Conservation (phyloP, 805 yeast species). For the Saturnispora zaruensis region DNA sequence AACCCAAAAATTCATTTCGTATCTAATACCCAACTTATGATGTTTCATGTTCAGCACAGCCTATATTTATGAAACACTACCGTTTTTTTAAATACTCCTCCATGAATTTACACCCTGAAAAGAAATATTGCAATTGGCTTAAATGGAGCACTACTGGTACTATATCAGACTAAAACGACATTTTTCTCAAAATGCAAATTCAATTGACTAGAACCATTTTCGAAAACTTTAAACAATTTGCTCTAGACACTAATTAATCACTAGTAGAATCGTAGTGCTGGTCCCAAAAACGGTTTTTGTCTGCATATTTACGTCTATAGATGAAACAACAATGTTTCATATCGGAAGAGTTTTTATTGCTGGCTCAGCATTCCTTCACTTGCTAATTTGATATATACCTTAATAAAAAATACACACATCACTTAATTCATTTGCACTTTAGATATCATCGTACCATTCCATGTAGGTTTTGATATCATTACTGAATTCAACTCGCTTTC, state of each 20-base stretch:
- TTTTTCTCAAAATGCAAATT: too few relatives aligned
- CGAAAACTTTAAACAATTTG: too few relatives aligned
- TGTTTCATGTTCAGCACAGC: constrained; percentile 2
- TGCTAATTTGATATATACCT: neutral
- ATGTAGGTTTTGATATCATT: too few relatives aligned
- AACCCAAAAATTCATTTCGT: neutral
- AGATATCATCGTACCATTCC: too few relatives aligned
- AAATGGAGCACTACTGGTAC: too few relatives aligned
- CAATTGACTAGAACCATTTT: too few relatives aligned
- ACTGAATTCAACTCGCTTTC: too few relatives aligned
- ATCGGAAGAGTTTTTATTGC: too few relatives aligned
- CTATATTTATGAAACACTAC: neutral
- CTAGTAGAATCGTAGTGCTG: neutral
- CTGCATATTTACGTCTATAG: neutral
- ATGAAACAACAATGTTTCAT: neutral
- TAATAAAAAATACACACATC: too few relatives aligned
- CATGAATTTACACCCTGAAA: neutral
- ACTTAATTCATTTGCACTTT: too few relatives aligned
- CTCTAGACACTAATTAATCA: too few relatives aligned
- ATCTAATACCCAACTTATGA: neutral
- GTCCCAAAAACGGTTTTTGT: neutral
- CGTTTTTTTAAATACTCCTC: neutral
- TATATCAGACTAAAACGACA: too few relatives aligned
- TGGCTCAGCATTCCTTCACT: neutral
- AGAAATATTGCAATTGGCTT: neutral